Evolutionary conservation across 2,329 filamentous ascomycete genomes (phyloP).

Genomic region (Aspergillus luchuensis): DNA sequence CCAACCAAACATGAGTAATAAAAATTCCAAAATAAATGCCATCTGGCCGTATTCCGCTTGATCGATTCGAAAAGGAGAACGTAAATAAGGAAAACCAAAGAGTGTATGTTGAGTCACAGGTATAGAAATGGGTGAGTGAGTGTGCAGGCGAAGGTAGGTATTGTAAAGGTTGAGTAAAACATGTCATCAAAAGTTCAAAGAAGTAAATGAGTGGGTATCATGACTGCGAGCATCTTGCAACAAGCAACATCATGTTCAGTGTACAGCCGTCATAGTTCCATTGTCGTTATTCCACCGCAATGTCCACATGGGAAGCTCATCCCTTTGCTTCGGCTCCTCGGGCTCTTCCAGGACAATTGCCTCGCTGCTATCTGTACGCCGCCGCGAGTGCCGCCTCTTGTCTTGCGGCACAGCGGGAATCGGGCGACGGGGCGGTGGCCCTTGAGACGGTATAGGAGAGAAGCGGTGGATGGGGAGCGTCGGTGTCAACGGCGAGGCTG

Average conservation of each 20-base stretch:
- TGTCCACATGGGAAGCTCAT: slow-evolving; percentile 50
- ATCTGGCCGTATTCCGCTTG: not conserved
- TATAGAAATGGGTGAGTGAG: slow-evolving; percentile 3
- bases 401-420: slow-evolving; percentile 37
- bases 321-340: slow-evolving; percentile 57
- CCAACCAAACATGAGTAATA: not conserved
- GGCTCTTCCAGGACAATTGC: slow-evolving; percentile 49
- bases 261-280: slow-evolving; percentile 38
- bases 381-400: slow-evolving; percentile 40
- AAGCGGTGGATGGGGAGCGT: slow-evolving; percentile 43
- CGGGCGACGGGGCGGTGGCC: slow-evolving; percentile 34
- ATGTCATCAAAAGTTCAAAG: not conserved
- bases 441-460: slow-evolving; percentile 38
- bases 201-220: slow-evolving; percentile 6
- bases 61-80: not conserved
- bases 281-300: slow-evolving; percentile 47
- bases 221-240: slow-evolving; percentile 1
- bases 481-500: slow-evolving; percentile 43
- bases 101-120: slow-evolving; percentile 11
- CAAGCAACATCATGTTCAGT: slow-evolving; percentile 27
- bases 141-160: slow-evolving; percentile 12
- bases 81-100: slow-evolving; percentile 10
- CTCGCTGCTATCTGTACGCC: slow-evolving; percentile 48
- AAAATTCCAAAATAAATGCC: not conserved
- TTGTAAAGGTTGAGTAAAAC: not conserved